Evolutionary conservation across 805 yeast genomes (phyloP), one percentile per base, ranked within the genome.

Genomic region (Saccharomycopsis fermentans): DNA sequence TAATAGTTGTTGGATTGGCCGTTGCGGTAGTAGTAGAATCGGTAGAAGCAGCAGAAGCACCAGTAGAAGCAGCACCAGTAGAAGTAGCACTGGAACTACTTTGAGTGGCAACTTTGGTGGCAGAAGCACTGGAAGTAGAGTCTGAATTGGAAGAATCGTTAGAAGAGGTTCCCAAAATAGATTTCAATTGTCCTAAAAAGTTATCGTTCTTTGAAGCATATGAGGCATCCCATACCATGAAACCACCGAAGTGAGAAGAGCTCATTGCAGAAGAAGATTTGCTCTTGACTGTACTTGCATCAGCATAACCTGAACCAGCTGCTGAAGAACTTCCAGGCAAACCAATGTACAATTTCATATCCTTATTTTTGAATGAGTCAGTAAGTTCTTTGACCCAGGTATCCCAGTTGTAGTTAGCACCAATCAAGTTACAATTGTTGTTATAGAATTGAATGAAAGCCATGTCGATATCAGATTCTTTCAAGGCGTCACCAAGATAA

Each of bases 401-500:
- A 63, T 83, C 85, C 78, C 80, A 81, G 71, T 82, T 82, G 77
- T 87, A 90, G 32, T 35, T 34, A 24, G 68, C 68, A 56, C 79
- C 66, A 52, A 66, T 64, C 2, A 69, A 60, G 39, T 16, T 70
- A 71, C 96, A 87, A 68, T 83, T 78, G 73, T 90, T 90, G 80
- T 90, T 90, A 78, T 90, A 90, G 74, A 90, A 90, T 73, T 89
- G 96, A 63, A 90, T 78, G 68, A 87, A 89, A 4, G 89, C 87
- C 69, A 82, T 89, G 71, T 90, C 96, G 64, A 90, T 75, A 43
- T 80, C 76, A 12, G 87, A 81, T 43, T 75, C 75, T 43, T 76
- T 76, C 64, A 86, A 71, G 56, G 80, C 76, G 59, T 81, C 77
- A 71, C 87, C 87, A 32, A 84, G 75, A 52, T 71, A 77, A 52